Conservation (phyloP, 1,284 basidiomycete genomes). For the Ceratobasidium theobromae region DNA sequence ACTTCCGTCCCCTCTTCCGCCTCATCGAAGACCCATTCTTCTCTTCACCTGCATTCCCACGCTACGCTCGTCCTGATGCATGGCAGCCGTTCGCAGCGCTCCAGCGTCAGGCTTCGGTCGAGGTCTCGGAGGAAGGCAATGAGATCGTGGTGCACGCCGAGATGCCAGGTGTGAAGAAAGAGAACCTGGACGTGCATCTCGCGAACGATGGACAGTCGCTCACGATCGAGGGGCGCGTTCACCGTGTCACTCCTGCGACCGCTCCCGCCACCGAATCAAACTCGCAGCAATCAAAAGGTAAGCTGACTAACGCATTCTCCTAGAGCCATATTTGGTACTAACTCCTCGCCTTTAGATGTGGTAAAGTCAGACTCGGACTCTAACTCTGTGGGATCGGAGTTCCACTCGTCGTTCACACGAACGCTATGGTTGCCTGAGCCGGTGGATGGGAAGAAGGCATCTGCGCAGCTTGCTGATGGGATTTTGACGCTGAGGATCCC, state of each 20-base stretch:
- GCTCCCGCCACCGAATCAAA: background rate
- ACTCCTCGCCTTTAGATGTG: conserved; percentile 3
- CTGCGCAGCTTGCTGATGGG: conserved; percentile 67
- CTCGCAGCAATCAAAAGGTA: conserved; percentile 22
- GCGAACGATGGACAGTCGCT: conserved; percentile 68
- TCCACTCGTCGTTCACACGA: conserved; percentile 59
- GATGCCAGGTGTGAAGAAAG: conserved; percentile 74
- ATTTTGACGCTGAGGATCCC: conserved; percentile 50
- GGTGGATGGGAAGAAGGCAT: conserved; percentile 58
- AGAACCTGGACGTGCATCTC: conserved; percentile 68
- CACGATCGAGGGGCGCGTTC: conserved; percentile 66
- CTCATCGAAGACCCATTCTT: conserved; percentile 66
- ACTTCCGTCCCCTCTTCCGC: conserved; percentile 72
- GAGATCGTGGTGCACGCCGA: conserved; percentile 72
- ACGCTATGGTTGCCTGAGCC: conserved; percentile 69
- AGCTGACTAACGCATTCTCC: background rate
- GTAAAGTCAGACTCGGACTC: conserved; percentile 12
- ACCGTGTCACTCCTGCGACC: too few relatives aligned
- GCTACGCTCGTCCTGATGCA: conserved; percentile 5
- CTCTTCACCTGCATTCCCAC: conserved; percentile 43
- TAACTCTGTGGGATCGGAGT: conserved; percentile 2
- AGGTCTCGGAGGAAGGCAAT: conserved; percentile 64
- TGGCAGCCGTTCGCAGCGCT: conserved; percentile 40
- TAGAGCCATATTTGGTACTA: background rate
- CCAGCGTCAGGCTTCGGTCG: conserved; percentile 53